Evolutionary conservation across 2,329 filamentous ascomycete species (phyloP), one percentile per base, ranked within the genome.

Genomic region (Parasarocladium wereldwijsianum): DNA sequence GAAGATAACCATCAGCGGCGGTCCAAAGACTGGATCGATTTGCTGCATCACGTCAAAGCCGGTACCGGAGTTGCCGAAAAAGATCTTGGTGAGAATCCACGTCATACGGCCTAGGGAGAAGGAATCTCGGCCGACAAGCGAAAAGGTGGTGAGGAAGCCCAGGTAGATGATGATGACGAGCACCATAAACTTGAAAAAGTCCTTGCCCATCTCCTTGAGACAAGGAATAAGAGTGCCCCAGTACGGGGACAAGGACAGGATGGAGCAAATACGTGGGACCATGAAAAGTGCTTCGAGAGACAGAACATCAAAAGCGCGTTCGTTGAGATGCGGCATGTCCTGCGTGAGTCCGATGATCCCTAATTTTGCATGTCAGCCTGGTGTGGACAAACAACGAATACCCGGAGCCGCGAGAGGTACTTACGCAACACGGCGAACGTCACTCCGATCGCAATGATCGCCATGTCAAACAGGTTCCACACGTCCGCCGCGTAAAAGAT

Each of bases 191-290:
- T 86, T 86, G 50, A 86, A 53, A 47, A 93, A 93, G 47, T 93
- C 84, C 52, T 86, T 87, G 22, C 80, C 80, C 86, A 94, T 94
- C 49, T 87, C 83, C 49, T 90, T 90, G 29, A 94, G 64, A 38
- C 86, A 92, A 0, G 85, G 86, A 35, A 94, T 86, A 28, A 90
- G 53, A 1, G 80, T 90, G 24, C 83, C 86, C 66, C 90, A 94
- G 49, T 92, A 93, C 2, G 83, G 82, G 43, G 84, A 84, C 38
- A 94, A 54, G 47, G 80, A 87, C 38, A 93, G 64, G 31, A 94
- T 67, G 10, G 85, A 92, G 55, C 79, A 93, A 40, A 93, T 79
- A 36, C 82, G 76, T 11, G 86, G 86, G 13, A 93, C 79, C 52
- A 94, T 76, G 49, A 94, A 87, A 8, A 94, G 64, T 1, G 84